Base-by-base conservation (phyloP, 169 alveolate species). In the Cryptosporidium parvum region DNA sequence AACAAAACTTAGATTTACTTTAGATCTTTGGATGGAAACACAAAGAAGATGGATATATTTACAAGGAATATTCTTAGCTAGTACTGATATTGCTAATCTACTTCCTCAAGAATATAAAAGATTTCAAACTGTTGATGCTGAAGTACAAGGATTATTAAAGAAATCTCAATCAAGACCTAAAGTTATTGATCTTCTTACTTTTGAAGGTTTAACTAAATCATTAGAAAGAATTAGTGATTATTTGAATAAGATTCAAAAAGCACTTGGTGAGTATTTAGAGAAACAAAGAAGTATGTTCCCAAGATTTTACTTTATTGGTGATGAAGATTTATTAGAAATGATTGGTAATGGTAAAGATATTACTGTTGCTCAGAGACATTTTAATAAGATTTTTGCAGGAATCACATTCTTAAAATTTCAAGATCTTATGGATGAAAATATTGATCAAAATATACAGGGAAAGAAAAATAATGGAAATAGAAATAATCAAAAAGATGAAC, bases 331-430 rank as follows among this genome's bases (percentile, higher is more conserved):
- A 69, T 92, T 99, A 58, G 99, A 98, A 91, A 97, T 99, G 95
- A 97, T 99, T 80, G 99, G 99, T 62, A 97, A 97, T 92, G 94
- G 98, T 26, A 96, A 97, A 85, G 99, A 98, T 84, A 97, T 98
- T 2, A 94, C 94, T 18, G 96, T 96, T 51, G 97, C 98, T 33
- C 96, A 97, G 93, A 94, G 99, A 67, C 99, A 97, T 91, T 96
- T 97, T 92, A 94, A 96, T 91, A 99, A 98, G 92, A 98, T 99
- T 98, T 99, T 98, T 89, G 99, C 99, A 5, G 99, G 99, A 33
- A 96, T 98, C 52, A 94, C 97, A 26, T 92, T 95, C 10, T 86
- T 97, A 37, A 95, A 93, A 58, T 95, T 93, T 26, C 92, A 94
- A 56, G 93, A 93, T 48, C 95, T 37, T 6, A 37, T 85, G 92